Conservation (phyloP, 2,329 filamentous ascomycete genomes). For the Aureobasidium sp. region DNA sequence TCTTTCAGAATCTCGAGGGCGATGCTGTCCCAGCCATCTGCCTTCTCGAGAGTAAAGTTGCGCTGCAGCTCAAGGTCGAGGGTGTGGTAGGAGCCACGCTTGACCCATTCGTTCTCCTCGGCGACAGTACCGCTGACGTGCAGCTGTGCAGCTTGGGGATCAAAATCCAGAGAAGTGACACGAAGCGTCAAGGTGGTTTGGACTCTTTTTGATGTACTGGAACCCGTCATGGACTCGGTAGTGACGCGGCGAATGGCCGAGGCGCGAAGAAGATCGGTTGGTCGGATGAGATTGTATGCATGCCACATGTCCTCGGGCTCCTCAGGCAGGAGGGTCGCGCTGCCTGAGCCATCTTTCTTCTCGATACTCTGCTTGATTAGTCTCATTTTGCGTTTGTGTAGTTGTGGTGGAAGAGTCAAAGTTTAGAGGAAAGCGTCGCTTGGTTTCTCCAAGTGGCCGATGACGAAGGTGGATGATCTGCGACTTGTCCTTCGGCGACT, state of each 20-base stretch:
- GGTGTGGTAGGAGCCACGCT: conserved; percentile 62
- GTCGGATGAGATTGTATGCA: conserved; percentile 65
- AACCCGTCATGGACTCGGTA: conserved; percentile 54
- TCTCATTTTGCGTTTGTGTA: conserved; percentile 45
- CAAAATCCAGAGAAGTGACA: conserved; percentile 62
- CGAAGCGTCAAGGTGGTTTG: conserved; percentile 58
- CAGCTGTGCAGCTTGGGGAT: conserved; percentile 59
- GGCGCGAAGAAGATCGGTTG: conserved; percentile 57
- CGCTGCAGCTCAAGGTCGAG: conserved; percentile 80
- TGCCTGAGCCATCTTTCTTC: conserved; percentile 55
- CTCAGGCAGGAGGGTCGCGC: conserved; percentile 60
- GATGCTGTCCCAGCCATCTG: conserved; percentile 81
- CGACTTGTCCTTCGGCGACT: neutral
- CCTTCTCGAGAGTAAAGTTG: conserved; percentile 83
- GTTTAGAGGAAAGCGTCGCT: neutral
- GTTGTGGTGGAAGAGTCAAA: neutral
- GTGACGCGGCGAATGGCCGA: conserved; percentile 60
- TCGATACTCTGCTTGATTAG: conserved; percentile 62
- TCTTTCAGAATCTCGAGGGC: conserved; percentile 71
- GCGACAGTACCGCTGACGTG: conserved; percentile 62
- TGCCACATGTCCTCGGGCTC: conserved; percentile 78
- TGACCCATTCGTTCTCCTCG: conserved; percentile 60
- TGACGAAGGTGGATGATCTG: conserved; percentile 12
- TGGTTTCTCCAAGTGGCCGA: neutral
- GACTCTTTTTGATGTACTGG: conserved; percentile 56